Evolutionary conservation across 257 asterid genomes (phyloP), one percentile per base, ranked within the genome.

Genomic region (Cynanchum wilfordii): DNA sequence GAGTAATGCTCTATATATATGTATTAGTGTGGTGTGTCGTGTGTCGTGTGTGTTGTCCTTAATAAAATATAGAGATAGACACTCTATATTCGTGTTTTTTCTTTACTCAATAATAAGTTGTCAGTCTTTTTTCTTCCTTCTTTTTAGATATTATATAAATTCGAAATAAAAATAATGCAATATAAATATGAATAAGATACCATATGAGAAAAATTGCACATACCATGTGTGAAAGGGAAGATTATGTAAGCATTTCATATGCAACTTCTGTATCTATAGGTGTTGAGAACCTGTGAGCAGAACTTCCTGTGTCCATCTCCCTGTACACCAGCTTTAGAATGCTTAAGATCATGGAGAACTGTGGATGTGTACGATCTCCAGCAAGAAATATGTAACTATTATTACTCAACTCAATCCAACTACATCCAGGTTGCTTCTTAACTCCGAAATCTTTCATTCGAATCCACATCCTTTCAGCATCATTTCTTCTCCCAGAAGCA

Each of bases 381-480:
- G 95, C 77, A 47, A 89, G 79, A 82, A 89, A 89, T n/a, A 87
- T 82, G 12, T 84, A 80, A 22, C 92, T 87, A 49, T 77, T 82
- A 60, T 57, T 33, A 55, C 81, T 78, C 24, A 77, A 85, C 79
- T 89, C 95, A 15, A 87, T 85, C 95, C 95, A 89, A 80, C 95
- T 89, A 74, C 92, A 87, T 6, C 92, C 92, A 19, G 92, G 95
- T 64, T 86, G 92, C 64, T 89, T 89, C 68, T 89, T 89, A 49
- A 89, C 88, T 20, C 90, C 90, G 15, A 75, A 78, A 67, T 83
- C 81, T 78, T 77, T 89, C 95, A 89, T 89, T 27, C 86, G 84
- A 52, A 17, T 60, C 92, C 91, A 79, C 77, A 69, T 79, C 4
- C 68, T 71, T 42, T 84, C 83, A 11, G 89, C 90, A 62, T 85